Conservation (phyloP, 2,329 filamentous ascomycete genomes). For the Didymella lethalis region DNA sequence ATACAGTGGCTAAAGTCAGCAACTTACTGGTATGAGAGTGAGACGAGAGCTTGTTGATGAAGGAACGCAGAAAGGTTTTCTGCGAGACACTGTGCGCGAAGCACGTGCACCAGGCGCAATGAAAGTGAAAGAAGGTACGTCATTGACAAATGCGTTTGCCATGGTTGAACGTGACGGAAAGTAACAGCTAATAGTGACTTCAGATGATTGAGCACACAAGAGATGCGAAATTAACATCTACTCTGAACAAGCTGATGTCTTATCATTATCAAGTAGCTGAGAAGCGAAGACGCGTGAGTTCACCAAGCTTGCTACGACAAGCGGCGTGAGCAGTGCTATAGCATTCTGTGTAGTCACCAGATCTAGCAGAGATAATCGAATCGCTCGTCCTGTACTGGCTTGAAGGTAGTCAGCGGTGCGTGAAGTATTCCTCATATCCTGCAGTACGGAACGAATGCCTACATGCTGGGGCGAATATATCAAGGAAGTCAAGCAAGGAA, state of each 20-base stretch:
- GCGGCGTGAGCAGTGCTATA: not conserved
- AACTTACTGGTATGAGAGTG: no score
- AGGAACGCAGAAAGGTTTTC: no score
- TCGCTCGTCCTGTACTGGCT: not conserved
- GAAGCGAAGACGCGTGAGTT: not conserved
- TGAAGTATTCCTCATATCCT: not conserved
- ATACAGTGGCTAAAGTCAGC: no score
- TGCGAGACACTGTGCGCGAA: not conserved
- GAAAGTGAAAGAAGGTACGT: constrained; percentile 2
- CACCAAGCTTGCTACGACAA: not conserved
- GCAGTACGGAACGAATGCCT: not conserved
- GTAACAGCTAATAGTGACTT: not conserved
- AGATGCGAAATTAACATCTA: not conserved
- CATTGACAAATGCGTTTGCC: not conserved
- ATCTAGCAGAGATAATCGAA: not conserved
- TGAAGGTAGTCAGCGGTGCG: not conserved
- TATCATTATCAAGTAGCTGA: not conserved
- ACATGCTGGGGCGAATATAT: not conserved
- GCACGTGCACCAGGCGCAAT: constrained; percentile 4
- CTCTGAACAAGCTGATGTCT: not conserved
- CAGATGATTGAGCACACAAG: not conserved
- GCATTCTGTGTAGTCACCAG: not conserved
- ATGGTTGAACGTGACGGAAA: not conserved
- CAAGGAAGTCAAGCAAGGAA: not conserved
- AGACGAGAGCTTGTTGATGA: no score